Evolutionary conservation across 352 stramenopile genomes (phyloP).

Genomic region (Blastocystis hominis): DNA sequence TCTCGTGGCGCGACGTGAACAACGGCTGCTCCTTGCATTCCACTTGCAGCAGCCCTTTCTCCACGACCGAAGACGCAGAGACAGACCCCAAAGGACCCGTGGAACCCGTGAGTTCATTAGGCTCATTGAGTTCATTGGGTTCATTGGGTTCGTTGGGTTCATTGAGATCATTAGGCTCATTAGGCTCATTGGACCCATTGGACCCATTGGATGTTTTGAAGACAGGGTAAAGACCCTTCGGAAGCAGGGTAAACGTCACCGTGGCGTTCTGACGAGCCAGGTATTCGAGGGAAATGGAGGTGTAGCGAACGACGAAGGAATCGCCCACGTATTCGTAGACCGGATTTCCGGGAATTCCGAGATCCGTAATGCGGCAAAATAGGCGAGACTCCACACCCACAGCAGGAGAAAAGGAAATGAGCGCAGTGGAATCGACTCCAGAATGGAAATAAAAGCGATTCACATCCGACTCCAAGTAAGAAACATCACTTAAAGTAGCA

Average conservation of each 20-base stretch:
- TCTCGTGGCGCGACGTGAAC: neutral
- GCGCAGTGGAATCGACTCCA: neutral
- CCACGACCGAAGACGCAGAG: no score
- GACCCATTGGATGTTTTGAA: neutral
- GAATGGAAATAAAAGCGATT: constrained; percentile 39
- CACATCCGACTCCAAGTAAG: neutral
- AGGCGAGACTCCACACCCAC: constrained; percentile 3
- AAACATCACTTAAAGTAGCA: neutral
- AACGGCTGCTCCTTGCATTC: neutral
- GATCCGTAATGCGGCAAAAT: neutral
- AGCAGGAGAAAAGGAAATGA: neutral
- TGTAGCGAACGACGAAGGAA: neutral
- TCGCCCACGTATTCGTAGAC: neutral
- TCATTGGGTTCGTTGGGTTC: no score
- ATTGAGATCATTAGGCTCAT: no score
- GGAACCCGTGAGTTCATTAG: neutral
- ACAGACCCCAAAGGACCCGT: no score
- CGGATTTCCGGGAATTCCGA: neutral
- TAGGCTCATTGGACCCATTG: no score
- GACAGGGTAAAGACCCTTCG: neutral
- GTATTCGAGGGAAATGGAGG: neutral
- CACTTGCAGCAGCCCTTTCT: neutral
- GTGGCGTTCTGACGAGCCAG: neutral
- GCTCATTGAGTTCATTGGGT: no score
- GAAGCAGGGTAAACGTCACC: neutral